Percentiles rank a stretch among this genome's conserved stretches.
Conservation (phyloP, 2,329 filamentous ascomycete genomes). For the Diaporthe nobilis region DNA sequence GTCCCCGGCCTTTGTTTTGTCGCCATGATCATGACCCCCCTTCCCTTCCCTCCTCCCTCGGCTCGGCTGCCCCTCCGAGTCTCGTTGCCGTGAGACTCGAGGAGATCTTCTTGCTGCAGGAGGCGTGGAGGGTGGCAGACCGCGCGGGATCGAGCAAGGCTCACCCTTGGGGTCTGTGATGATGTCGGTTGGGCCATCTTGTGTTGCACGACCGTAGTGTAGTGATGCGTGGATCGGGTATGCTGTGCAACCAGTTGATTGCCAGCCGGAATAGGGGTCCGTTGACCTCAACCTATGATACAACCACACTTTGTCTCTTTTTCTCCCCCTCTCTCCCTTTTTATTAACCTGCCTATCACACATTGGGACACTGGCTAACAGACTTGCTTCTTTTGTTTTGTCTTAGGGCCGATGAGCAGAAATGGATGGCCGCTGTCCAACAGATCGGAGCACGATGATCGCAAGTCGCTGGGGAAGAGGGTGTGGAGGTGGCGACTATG, state of each 20-base stretch:
- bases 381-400: slow-evolving; percentile 31
- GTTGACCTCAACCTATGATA: not conserved
- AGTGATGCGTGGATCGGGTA: slow-evolving; percentile 10
- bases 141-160: slow-evolving; percentile 21
- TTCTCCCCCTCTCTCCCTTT: not conserved
- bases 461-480: not conserved
- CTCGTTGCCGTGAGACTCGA: not conserved
- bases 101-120: not conserved
- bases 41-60: no score
- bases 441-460: slow-evolving; percentile 57
- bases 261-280: slow-evolving; percentile 18
- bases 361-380: slow-evolving; percentile 42
- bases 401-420: slow-evolving; percentile 78
- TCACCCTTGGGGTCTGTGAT: not conserved
- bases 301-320: slow-evolving; percentile 15
- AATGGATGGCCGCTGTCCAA: slow-evolving; percentile 84
- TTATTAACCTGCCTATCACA: not conserved
- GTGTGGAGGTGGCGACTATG: not conserved
- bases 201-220: slow-evolving; percentile 18
- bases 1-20: slow-evolving; percentile 10
- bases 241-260: slow-evolving; percentile 30
- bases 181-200: slow-evolving; percentile 16
- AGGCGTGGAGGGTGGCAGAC: slow-evolving; percentile 16
- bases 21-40: not conserved
- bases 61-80: not conserved